phyloP scores from a whole-genome alignment of 768 basidiomycete genomes.

The Rossbeevera mucosa region DNA sequence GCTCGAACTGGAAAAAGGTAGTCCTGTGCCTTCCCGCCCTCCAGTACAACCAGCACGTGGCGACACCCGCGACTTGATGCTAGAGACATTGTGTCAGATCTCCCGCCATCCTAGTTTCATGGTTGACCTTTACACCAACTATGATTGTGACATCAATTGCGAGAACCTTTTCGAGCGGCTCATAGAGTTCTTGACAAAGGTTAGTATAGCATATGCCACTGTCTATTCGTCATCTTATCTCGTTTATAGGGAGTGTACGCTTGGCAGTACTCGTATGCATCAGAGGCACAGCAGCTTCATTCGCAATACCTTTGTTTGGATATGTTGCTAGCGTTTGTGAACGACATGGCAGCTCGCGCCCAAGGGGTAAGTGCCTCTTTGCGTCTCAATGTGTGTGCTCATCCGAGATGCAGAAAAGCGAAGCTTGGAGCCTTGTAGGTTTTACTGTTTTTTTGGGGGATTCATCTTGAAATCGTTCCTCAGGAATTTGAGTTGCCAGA shows the following conservation, averaged over 20 bases:
- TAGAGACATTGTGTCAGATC: constrained; percentile 82
- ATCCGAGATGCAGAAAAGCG: constrained; percentile 32
- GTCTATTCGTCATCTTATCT: constrained; percentile 5
- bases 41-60: constrained; percentile 74
- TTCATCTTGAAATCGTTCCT: not conserved
- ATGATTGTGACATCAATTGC: constrained; percentile 95
- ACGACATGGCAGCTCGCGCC: constrained; percentile 75
- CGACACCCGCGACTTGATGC: constrained; percentile 82
- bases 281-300: constrained; percentile 65
- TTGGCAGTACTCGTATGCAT: constrained; percentile 49
- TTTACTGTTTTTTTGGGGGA: not conserved
- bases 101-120: constrained; percentile 85
- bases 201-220: constrained; percentile 29
- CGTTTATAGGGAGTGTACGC: constrained; percentile 72
- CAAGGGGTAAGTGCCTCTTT: constrained; percentile 37
- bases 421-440: constrained; percentile 64
- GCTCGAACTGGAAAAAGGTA: constrained; percentile 45
- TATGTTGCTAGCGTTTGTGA: constrained; percentile 78
- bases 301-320: constrained; percentile 88
- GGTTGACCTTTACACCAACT: constrained; percentile 94
- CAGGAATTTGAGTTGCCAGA: constrained; percentile 57
- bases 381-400: constrained; percentile 9
- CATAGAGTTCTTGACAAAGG: constrained; percentile 84
- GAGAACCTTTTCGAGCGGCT: constrained; percentile 93
- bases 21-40: constrained; percentile 49